Evolutionary conservation across 306 rosid species (phyloP).

Genomic region (Casuarina equisetifolia): DNA sequence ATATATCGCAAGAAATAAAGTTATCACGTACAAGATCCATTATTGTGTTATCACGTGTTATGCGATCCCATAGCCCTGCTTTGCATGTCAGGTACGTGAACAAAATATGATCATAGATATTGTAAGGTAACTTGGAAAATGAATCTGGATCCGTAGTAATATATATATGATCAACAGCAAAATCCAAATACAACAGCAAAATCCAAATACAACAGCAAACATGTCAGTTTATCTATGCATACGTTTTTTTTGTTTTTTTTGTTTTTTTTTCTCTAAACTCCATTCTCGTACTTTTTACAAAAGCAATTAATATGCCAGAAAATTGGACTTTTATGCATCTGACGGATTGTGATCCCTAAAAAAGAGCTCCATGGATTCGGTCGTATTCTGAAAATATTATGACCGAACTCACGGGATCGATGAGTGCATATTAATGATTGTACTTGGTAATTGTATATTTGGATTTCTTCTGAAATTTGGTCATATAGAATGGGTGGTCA

Average conservation of each 20-base stretch:
- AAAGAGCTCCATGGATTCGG: not conserved
- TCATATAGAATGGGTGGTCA: not conserved
- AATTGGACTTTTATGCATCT: not conserved
- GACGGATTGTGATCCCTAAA: not conserved
- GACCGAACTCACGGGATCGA: not conserved
- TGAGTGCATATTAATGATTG: not conserved
- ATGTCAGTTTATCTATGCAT: no score
- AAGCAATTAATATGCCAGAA: not conserved
- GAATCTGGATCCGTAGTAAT: not conserved
- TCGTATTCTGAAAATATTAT: not conserved
- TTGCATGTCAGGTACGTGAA: not conserved
- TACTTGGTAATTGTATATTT: no score
- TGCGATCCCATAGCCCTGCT: not conserved
- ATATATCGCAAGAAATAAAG: no score
- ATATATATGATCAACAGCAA: not conserved
- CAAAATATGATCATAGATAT: not conserved
- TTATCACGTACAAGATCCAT: not conserved
- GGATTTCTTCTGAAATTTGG: not conserved
- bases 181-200: not conserved
- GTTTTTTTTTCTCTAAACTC: not conserved
- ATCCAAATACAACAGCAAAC: not conserved
- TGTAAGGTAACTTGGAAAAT: not conserved
- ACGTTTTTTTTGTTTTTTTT: no score
- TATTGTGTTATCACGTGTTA: not conserved
- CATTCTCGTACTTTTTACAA: not conserved